Conservation (phyloP, 768 basidiomycete species). For the Leucocoprinus sp. region DNA sequence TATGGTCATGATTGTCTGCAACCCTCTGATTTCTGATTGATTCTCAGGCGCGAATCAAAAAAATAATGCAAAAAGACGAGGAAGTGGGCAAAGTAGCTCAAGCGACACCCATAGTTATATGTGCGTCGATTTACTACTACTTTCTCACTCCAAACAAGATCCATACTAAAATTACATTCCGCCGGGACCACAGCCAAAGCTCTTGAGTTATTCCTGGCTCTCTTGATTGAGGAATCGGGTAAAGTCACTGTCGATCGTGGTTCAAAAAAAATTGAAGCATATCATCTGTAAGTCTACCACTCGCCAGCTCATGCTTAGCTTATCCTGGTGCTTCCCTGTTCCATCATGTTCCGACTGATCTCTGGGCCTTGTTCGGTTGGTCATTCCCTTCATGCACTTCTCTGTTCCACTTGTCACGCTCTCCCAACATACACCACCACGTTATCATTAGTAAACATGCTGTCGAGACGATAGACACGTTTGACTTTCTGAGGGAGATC, state of each 20-base stretch:
- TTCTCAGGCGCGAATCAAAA: slow-evolving; percentile 91
- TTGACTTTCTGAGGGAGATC: slow-evolving; percentile 92
- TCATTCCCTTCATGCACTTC: background rate
- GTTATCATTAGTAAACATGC: slow-evolving; percentile 71
- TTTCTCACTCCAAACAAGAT: background rate
- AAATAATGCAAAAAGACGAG: slow-evolving; percentile 99
- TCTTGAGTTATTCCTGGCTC: slow-evolving; percentile 82
- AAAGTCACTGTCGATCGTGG: slow-evolving; percentile 74
- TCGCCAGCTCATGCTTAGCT: background rate
- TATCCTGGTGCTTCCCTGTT: background rate
- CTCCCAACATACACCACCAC: background rate
- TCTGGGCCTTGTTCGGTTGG: no score
- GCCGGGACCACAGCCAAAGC: slow-evolving; percentile 66
- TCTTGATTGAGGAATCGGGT: slow-evolving; percentile 75
- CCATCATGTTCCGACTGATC: background rate
- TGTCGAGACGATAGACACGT: slow-evolving; percentile 76
- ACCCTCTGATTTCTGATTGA: background rate
- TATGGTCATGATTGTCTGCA: slow-evolving; percentile 29
- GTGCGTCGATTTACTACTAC: slow-evolving; percentile 40
- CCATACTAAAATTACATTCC: background rate
- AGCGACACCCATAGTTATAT: slow-evolving; percentile 93
- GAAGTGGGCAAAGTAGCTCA: slow-evolving; percentile 98
- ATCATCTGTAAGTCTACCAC: slow-evolving; percentile 76
- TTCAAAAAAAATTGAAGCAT: slow-evolving; percentile 83
- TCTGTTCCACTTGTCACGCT: background rate